Evolutionary conservation across 1,139 yeast species (phyloP).

Genomic region (Kodamaea arcana): DNA sequence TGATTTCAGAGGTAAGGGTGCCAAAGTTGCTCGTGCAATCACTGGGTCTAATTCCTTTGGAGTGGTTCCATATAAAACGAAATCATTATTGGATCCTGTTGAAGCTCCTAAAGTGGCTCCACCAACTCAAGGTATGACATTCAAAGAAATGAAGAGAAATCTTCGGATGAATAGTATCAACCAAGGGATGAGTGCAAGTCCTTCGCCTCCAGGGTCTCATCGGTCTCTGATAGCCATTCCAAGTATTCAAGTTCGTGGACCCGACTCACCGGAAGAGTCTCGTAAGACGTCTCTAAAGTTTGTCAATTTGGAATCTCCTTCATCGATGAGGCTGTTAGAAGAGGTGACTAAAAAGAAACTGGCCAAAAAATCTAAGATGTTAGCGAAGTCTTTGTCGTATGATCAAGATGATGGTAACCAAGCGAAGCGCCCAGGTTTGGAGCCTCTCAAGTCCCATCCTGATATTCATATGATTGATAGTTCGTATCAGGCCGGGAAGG

Average conservation of each 20-base stretch:
- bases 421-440: conserved; percentile 15
- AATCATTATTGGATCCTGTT: conserved; percentile 36
- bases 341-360: not conserved
- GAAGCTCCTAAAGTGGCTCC: conserved; percentile 14
- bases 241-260: not conserved
- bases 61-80: conserved; percentile 38
- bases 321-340: not conserved
- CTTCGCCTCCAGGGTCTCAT: not conserved
- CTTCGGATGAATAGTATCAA: conserved; percentile 13
- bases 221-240: not conserved
- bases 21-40: conserved; percentile 42
- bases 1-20: conserved; percentile 40
- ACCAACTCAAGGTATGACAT: conserved; percentile 23
- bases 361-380: conserved; percentile 7
- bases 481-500: conserved; percentile 6
- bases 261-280: not conserved
- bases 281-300: conserved; percentile 18
- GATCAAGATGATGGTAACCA: conserved; percentile 12
- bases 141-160: conserved; percentile 35
- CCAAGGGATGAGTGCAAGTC: conserved; percentile 1
- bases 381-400: conserved; percentile 29
- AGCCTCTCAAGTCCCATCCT: conserved; percentile 41
- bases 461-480: conserved; percentile 17
- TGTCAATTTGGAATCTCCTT: conserved; percentile 19
- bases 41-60: conserved; percentile 46